These are phyloP conservation scores for Umbelopsis sp. DNA, from an alignment of 192 early-diverging fungal genomes.

Conservation along the genomic window DNA sequence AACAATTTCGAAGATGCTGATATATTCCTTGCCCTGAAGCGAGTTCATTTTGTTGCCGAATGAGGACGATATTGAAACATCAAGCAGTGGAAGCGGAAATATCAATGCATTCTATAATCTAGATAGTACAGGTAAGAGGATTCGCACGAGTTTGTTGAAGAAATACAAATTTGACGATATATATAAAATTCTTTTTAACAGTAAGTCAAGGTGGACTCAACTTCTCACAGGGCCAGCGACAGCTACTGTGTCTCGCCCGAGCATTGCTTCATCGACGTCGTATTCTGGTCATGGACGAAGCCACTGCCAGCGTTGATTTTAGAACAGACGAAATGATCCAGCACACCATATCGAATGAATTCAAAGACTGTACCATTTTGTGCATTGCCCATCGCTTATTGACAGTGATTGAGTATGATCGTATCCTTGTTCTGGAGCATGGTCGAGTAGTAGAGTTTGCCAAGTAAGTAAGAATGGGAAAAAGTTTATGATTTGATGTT, in stretches of 20 bases:
- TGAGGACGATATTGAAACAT: slow-evolving; percentile 9
- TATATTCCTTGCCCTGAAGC: slow-evolving; percentile 76
- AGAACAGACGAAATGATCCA: slow-evolving; percentile 63
- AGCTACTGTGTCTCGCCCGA: slow-evolving; percentile 77
- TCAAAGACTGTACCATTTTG: slow-evolving; percentile 59
- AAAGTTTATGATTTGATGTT: neutral
- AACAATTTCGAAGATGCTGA: slow-evolving; percentile 72
- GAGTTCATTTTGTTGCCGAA: slow-evolving; percentile 61
- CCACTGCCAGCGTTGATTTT: slow-evolving; percentile 57
- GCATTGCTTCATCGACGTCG: slow-evolving; percentile 61
- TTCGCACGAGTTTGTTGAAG: neutral
- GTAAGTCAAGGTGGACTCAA: slow-evolving; percentile 86
- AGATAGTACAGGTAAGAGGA: neutral
- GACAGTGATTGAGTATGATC: slow-evolving; percentile 70
- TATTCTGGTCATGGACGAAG: slow-evolving; percentile 61
- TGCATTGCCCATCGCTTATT: slow-evolving; percentile 63
- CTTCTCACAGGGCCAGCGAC: slow-evolving; percentile 80
- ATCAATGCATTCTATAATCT: slow-evolving; percentile 27
- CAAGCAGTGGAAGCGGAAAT: slow-evolving; percentile 17
- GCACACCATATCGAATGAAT: slow-evolving; percentile 53
- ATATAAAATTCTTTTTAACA: neutral
- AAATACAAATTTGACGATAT: neutral
- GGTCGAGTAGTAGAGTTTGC: slow-evolving; percentile 82
- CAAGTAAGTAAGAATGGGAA: neutral
- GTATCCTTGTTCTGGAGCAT: slow-evolving; percentile 78